Evolutionary conservation across 306 rosid species (phyloP), one percentile per base, ranked within the genome.

Genomic region (Ochetophila trinervis): DNA sequence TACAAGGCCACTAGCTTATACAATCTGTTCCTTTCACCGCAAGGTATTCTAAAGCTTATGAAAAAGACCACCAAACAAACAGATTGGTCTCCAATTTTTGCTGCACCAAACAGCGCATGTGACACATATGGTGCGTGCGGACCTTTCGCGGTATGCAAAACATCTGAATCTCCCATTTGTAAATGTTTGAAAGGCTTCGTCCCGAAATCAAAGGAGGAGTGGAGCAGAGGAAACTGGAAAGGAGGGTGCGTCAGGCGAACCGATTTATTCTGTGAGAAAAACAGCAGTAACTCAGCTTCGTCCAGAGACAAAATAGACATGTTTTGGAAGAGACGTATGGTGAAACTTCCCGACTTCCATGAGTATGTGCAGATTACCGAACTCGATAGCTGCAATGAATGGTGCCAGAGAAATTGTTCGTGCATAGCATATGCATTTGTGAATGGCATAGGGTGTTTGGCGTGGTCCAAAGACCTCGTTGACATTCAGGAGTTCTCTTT

Each of bases 61-160:
- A 0, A 6, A 8, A 55, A 61, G 8, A 20, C 2, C 20, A 21
- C 49, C 6, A 66, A 57, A 11, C 47, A 18, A 44, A 17, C 21
- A 17, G 6, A 36, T 36, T 37, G 79, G 74, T 1, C 5, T 36
- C 4, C 1, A 2, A 1, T 2, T 15, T 74, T 59, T 53, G 18
- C 5, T 37, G 37, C 53, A 17, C 74, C 7, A 0, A 30, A 23
- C 8, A 57, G 0, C 37, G 20, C 49, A 21, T 75, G 75, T 14
- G 80, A 75, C 5, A 5, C 15, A 0, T 75, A 75, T 63, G 80
- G 80, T 7, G 24, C 11, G 2, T 75, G 80, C 36, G 74, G 68
- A 18, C 37, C 48, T 24, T 74, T 52, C 17, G 62, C 56, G 22
- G 35, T 66, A 18, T 60, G 72, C 62, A 66, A 2, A 11, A 3